A percentile compares a stretch with the other conserved stretches of the same genome.
phyloP scores from a whole-genome alignment of 2,329 filamentous ascomycete genomes.

The Mycosphaerella arachidis region DNA sequence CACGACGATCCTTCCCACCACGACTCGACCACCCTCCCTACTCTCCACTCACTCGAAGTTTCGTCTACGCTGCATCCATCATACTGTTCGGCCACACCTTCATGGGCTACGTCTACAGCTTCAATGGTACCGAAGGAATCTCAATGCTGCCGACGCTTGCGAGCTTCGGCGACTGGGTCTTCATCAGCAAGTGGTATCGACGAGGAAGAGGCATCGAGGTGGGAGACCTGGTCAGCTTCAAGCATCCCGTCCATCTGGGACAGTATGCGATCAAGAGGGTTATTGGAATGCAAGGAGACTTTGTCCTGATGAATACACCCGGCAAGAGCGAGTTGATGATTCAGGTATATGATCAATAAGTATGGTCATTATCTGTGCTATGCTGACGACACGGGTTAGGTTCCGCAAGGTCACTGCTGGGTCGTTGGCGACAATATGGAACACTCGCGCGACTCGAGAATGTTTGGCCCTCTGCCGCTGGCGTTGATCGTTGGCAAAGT shows the following conservation, averaged over 20 bases:
- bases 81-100: slow-evolving; percentile 31
- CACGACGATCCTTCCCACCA: not conserved
- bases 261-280: slow-evolving; percentile 71
- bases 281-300: slow-evolving; percentile 56
- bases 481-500: slow-evolving; percentile 81
- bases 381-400: slow-evolving; percentile 46
- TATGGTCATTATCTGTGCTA: not conserved
- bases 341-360: slow-evolving; percentile 48
- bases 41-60: not conserved
- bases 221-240: slow-evolving; percentile 80
- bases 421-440: slow-evolving; percentile 82
- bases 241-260: slow-evolving; percentile 60
- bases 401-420: slow-evolving; percentile 90
- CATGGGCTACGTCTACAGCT: slow-evolving; percentile 54
- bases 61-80: not conserved
- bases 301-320: slow-evolving; percentile 63
- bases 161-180: slow-evolving; percentile 61
- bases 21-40: not conserved
- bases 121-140: slow-evolving; percentile 62
- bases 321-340: slow-evolving; percentile 51
- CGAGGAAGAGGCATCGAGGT: slow-evolving; percentile 64
- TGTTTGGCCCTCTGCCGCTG: slow-evolving; percentile 81
- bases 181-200: slow-evolving; percentile 64
- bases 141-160: slow-evolving; percentile 87
- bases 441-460: slow-evolving; percentile 78